Percentiles rank a stretch among this genome's conserved stretches.
phyloP scores from a whole-genome alignment of 2,329 filamentous ascomycete genomes.

The Emmonsiellopsis sp. region DNA sequence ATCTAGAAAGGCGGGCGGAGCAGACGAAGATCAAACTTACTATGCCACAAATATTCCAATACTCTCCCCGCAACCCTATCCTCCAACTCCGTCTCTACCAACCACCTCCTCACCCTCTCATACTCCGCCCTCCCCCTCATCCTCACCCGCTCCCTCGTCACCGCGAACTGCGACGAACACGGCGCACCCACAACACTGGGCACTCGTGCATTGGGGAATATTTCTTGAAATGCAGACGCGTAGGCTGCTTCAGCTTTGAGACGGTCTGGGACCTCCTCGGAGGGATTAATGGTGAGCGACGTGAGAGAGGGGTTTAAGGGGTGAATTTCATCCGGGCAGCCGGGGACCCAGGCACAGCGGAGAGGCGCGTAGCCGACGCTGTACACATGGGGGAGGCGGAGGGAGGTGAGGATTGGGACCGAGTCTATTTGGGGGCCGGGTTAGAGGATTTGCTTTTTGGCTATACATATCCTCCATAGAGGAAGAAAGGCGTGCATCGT shows the following conservation, averaged over 20 bases:
- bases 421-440: conserved; percentile 25
- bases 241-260: conserved; percentile 41
- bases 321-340: conserved; percentile 43
- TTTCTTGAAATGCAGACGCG: conserved; percentile 38
- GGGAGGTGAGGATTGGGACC: conserved; percentile 39
- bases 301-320: conserved; percentile 7
- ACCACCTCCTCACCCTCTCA: conserved; percentile 39
- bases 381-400: conserved; percentile 41
- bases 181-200: conserved; percentile 41
- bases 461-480: too few relatives aligned
- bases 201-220: conserved; percentile 32
- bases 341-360: conserved; percentile 44
- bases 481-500: neutral
- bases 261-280: conserved; percentile 31
- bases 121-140: conserved; percentile 41
- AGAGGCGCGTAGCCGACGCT: conserved; percentile 45
- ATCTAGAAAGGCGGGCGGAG: neutral
- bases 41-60: conserved; percentile 53
- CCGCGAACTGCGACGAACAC: conserved; percentile 49
- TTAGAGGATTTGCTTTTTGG: neutral
- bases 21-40: conserved; percentile 37
- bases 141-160: conserved; percentile 38
- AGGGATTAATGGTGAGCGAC: conserved; percentile 17
- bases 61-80: conserved; percentile 45
- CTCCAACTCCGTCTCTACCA: conserved; percentile 35